These are phyloP conservation scores for Cubamyces sp. DNA, from an alignment of 768 basidiomycete genomes.

Conservation along the genomic window DNA sequence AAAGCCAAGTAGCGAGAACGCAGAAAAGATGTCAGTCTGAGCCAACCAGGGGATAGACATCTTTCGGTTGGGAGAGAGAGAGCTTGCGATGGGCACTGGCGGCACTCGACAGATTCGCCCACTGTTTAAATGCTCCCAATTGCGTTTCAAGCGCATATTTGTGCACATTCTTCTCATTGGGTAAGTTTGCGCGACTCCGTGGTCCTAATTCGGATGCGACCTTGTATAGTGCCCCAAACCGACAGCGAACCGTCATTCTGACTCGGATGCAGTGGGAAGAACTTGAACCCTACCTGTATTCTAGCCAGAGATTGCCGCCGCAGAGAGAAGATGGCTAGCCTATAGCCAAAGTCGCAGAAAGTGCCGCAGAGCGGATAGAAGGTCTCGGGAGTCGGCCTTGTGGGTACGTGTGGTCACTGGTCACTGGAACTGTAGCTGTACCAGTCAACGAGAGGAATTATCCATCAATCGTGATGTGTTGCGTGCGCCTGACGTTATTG, in stretches of 20 bases:
- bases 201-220: conserved; percentile 19
- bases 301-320: conserved; percentile 8
- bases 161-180: conserved; percentile 30
- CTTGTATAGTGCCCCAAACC: conserved; percentile 20
- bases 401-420: too few relatives aligned
- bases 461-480: too few relatives aligned
- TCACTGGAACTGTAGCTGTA: too few relatives aligned
- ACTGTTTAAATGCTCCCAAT: conserved; percentile 21
- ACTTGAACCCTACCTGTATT: conserved; percentile 10
- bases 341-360: too few relatives aligned
- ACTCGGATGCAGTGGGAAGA: conserved; percentile 13
- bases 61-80: conserved; percentile 1
- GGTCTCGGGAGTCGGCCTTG: too few relatives aligned
- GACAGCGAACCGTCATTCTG: conserved; percentile 9
- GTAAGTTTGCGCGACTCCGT: conserved; percentile 14
- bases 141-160: conserved; percentile 6
- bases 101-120: conserved; percentile 10
- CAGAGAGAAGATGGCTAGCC: too few relatives aligned
- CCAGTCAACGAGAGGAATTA: too few relatives aligned
- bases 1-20: conserved; percentile 49
- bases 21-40: conserved; percentile 32
- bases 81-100: conserved; percentile 17
- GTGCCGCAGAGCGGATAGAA: too few relatives aligned
- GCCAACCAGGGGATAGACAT: conserved; percentile 27
- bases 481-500: too few relatives aligned